A percentile compares a stretch with the other conserved stretches of the same genome.
These are phyloP conservation scores for Colletotrichum sp. DNA, from an alignment of 2,329 filamentous ascomycete genomes.

Conservation along the genomic window DNA sequence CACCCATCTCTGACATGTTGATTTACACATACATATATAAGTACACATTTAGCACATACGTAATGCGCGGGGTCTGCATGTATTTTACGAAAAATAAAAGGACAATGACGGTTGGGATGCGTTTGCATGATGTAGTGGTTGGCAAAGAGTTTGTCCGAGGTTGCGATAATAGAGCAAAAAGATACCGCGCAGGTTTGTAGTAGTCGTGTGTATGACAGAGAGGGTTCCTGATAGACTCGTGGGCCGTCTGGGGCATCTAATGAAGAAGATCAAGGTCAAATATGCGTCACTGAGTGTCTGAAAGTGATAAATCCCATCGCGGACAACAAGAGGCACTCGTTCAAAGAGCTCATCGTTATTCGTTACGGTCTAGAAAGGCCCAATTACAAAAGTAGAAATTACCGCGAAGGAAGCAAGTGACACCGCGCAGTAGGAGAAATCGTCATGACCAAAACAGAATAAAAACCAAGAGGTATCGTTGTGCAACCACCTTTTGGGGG, in stretches of 20 bases:
- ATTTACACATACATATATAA: background rate
- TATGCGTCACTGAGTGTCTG: background rate
- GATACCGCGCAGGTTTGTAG: background rate
- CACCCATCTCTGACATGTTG: background rate
- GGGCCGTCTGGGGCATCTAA: background rate
- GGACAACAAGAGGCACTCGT: background rate
- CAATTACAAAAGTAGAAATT: background rate
- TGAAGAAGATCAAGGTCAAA: background rate
- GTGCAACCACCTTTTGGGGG: background rate
- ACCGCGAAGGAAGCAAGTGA: background rate
- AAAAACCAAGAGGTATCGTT: slow-evolving; percentile 13
- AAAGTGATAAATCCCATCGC: background rate
- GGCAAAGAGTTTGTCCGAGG: background rate
- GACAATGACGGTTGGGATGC: background rate
- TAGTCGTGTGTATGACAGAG: background rate
- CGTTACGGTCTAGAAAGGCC: background rate
- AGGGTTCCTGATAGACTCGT: background rate
- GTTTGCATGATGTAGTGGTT: background rate
- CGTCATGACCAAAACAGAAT: background rate
- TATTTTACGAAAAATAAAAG: background rate
- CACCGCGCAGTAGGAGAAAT: background rate
- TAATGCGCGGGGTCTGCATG: background rate
- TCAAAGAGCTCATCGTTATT: background rate
- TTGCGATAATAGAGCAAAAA: background rate
- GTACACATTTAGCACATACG: background rate